Conservation (phyloP, 345 rosid species). For the Bretschneidera sinensis region DNA sequence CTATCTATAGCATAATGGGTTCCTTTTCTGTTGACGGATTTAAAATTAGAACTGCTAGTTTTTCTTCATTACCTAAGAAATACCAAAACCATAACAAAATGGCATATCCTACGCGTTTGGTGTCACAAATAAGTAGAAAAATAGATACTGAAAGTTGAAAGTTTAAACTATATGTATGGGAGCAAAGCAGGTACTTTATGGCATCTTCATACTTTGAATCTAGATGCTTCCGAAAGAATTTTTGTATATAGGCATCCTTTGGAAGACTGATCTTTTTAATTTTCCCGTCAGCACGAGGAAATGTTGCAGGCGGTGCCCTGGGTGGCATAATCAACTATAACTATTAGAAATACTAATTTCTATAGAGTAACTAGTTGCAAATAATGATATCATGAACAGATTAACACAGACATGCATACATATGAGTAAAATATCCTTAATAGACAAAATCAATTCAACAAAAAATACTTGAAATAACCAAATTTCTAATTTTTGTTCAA, state of each 20-base stretch:
- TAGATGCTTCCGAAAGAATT: conserved; percentile 58
- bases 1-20: conserved; percentile 3
- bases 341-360: too few relatives aligned
- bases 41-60: background rate
- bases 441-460: background rate
- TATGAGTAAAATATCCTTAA: background rate
- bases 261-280: conserved; percentile 66
- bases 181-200: conserved; percentile 44
- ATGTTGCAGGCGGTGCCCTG: conserved; percentile 74
- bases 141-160: conserved; percentile 3
- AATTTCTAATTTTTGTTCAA: background rate
- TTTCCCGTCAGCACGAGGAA: conserved; percentile 66
- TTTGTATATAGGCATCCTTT: conserved; percentile 67
- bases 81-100: conserved; percentile 3
- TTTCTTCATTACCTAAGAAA: background rate
- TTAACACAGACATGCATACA: conserved; percentile 11
- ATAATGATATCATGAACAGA: conserved; percentile 1
- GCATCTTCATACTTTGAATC: conserved; percentile 53
- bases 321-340: conserved; percentile 10
- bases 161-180: conserved; percentile 1
- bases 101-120: conserved; percentile 5
- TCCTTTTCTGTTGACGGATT: background rate
- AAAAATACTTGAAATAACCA: background rate
- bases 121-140: too few relatives aligned
- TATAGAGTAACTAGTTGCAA: too few relatives aligned